Base-by-base conservation (phyloP, 345 rosid species). In the Litchi chinensis region DNA sequence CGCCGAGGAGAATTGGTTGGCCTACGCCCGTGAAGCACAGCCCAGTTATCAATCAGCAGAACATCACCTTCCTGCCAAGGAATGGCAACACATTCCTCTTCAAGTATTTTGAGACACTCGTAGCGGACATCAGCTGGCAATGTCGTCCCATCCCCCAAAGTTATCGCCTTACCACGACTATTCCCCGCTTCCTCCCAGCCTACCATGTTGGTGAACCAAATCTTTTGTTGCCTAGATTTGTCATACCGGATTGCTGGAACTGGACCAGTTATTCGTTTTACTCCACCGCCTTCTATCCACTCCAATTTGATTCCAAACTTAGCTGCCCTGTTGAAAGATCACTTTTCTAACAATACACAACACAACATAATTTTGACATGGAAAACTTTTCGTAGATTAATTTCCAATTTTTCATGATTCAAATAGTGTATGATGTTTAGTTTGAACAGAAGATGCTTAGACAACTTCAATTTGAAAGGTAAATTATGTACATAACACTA, bases 1-100 rank as follows among this genome's bases (percentile, higher is more conserved):
- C 95, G 89, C 9, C 97, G 93, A 44, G 97, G 98, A n/a, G 92
- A 92, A 28, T 73, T 71, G 65, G 91, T 92, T 0, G 97, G 80
- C 79, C 90, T 86, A 15, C 97, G 88, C 56, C 94, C 86, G 67
- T 93, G 99, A 73, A 92, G 97, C 72, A 90, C 94, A 0, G 95
- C 98, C 98, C 84, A 91, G 79, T 96, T 92, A 68, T 96, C 97
- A 10, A 92, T 75, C 81, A 95, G 81, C 32, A 95, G 46, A 62
- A 93, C 85, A 63, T 93, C 98, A 41, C 98, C 99, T 82, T 86
- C 90, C 87, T 86, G 89, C 97, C 99, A 94, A 1, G 97, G 99
- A 71, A 92, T 77, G 16, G 92, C 91, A 18, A 90, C 88, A 44
- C 94, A 81, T 77, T 95, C 98, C 65, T 95, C 96, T 79, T 92